Percentiles rank a stretch among this genome's conserved stretches.
Conservation (phyloP, 2,329 filamentous ascomycete species). For the Cytospora chrysosperma region DNA sequence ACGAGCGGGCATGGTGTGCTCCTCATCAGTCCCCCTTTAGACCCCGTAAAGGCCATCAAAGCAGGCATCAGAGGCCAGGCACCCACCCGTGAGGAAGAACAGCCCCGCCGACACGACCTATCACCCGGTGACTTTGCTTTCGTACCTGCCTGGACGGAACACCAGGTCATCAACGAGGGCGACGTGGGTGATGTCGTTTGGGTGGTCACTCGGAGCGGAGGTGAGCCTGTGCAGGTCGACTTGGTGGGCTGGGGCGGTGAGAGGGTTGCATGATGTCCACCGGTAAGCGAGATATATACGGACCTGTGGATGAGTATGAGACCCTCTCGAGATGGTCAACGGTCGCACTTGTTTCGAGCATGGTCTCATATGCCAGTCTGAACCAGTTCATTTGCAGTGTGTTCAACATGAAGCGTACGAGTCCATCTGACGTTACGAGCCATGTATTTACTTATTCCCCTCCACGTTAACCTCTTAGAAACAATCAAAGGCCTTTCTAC, state of each 20-base stretch:
- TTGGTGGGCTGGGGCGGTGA: conserved; percentile 60
- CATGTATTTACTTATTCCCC: no score
- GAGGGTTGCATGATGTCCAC: not conserved
- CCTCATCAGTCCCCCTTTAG: conserved; percentile 49
- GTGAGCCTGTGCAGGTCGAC: conserved; percentile 60
- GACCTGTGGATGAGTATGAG: not conserved
- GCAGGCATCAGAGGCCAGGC: conserved; percentile 20
- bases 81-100: conserved; percentile 41
- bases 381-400: no score
- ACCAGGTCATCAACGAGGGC: conserved; percentile 65
- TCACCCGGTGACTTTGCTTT: conserved; percentile 67
- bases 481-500: no score
- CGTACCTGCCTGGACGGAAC: conserved; percentile 68
- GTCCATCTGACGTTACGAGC: no score
- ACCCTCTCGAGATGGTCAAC: not conserved
- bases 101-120: conserved; percentile 55
- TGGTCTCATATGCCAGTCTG: not conserved
- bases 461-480: no score
- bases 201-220: conserved; percentile 63
- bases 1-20: conserved; percentile 61
- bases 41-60: conserved; percentile 18
- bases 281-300: not conserved
- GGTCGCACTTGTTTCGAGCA: not conserved
- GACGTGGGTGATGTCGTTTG: conserved; percentile 56
- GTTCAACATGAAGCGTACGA: no score